Conservation (phyloP, 176 grass and related monocot species). For the Cenchrus purpureus region DNA sequence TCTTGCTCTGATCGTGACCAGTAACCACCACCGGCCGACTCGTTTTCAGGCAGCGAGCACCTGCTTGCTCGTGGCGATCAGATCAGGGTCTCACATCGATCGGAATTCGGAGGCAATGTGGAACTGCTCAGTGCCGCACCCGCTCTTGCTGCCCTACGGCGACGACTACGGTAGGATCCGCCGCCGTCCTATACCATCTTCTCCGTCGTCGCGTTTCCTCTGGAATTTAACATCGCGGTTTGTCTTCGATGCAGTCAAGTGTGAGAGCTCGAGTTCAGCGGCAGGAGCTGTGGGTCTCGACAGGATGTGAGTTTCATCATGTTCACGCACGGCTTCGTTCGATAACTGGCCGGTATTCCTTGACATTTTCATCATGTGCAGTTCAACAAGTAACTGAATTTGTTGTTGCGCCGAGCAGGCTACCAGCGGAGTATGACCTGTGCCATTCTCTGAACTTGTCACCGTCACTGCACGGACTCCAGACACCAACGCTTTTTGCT, state of each 20-base stretch:
- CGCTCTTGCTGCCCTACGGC: constrained; percentile 33
- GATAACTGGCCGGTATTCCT: neutral
- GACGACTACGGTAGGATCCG: constrained; percentile 46
- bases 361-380: neutral
- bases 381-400: neutral
- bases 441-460: constrained; percentile 35
- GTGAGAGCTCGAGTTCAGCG: constrained; percentile 39
- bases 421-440: constrained; percentile 35
- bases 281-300: constrained; percentile 34
- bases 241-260: constrained; percentile 35
- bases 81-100: too few species aligned
- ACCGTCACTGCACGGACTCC: constrained; percentile 36
- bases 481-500: constrained; percentile 30
- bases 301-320: constrained; percentile 44
- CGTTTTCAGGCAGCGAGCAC: too few species aligned
- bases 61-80: too few species aligned
- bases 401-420: neutral
- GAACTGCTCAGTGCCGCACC: constrained; percentile 40
- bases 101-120: constrained; percentile 35
- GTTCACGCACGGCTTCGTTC: neutral
- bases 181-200: neutral
- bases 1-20: neutral
- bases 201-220: neutral
- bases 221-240: neutral
- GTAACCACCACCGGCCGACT: too few species aligned